Evolutionary conservation across 768 basidiomycete genomes (phyloP).

Genomic region (Lactarius indigo): DNA sequence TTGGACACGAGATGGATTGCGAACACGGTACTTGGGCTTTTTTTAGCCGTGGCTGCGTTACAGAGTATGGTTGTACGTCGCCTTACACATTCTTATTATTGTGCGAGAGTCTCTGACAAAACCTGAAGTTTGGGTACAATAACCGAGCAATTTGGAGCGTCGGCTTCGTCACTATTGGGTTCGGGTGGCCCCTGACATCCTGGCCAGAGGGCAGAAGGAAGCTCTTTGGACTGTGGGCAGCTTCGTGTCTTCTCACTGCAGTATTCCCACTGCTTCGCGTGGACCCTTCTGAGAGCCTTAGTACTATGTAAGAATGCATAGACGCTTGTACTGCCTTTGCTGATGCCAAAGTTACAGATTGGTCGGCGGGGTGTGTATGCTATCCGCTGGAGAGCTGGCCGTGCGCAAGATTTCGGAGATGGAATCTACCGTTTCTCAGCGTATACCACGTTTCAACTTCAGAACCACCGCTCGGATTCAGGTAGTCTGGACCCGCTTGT

Average conservation of each 20-base stretch:
- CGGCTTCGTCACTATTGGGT: conserved; percentile 57
- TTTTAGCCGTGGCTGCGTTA: conserved; percentile 43
- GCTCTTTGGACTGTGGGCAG: conserved; percentile 42
- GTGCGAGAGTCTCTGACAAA: background rate
- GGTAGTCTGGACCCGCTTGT: background rate
- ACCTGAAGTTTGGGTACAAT: conserved; percentile 60
- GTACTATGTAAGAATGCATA: conserved; percentile 50
- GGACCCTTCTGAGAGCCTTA: conserved; percentile 62
- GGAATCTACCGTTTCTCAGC: background rate
- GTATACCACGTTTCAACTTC: background rate
- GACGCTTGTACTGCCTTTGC: background rate
- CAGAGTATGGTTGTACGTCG: conserved; percentile 70
- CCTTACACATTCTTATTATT: background rate
- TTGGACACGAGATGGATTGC: conserved; percentile 1
- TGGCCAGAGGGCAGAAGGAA: conserved; percentile 40
- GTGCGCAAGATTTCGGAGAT: conserved; percentile 6
- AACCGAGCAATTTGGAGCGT: conserved; percentile 68
- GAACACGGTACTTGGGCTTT: conserved; percentile 29
- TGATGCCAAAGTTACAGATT: conserved; percentile 13
- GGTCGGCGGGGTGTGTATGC: conserved; percentile 45
- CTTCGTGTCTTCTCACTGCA: conserved; percentile 50
- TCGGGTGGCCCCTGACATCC: conserved; percentile 58
- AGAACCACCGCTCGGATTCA: conserved; percentile 6
- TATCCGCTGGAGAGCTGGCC: conserved; percentile 27
- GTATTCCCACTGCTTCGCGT: conserved; percentile 72